Evolutionary conservation across 176 grass and related monocot species (phyloP), one percentile per base, ranked within the genome.

Genomic region (Luzula sylvatica): DNA sequence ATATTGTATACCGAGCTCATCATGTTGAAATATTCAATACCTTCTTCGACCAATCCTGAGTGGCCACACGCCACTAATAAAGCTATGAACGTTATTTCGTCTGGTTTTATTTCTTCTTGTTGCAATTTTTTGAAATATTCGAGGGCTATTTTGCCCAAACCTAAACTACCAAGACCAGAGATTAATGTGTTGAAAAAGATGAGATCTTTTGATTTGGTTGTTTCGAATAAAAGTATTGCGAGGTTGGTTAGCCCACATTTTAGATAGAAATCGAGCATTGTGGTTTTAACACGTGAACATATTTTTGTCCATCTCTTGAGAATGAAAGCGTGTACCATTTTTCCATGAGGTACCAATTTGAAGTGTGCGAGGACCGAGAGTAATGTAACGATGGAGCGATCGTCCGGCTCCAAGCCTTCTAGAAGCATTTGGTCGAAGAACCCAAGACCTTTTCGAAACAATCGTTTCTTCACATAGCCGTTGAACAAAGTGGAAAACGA

Each of bases 401-500:
- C 29, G 56, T 78, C 52, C 26, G 75, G 67, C n/a, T 50, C 51
- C 23, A 78, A 23, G 16, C 58, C 51, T 3, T 50, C 29, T 24
- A 65, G 39, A 29, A 57, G 41, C 67, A 78, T 78, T 51, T 66
- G 58, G 50, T 45, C 17, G 29, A 78, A 78, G 23, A 71, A 52
- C 6, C 11, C 0, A 49, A 71, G 45, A 16, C 58, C 56, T 14
- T 65, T 78, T 11, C 51, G 27, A 71, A 71, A 71, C 67, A 41
- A 63, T 28, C 15, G 27, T 46, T 66, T 71, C 20, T 58, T 46
- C 21, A 71, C 50, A 58, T 71, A 78, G 15, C 75, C 75, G 52
- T 71, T 78, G 7, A 78, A 42, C 20, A 78, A 50, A 38, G 58
- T 71, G 32, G 52, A 71, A 57, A 66, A 66, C 17, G 75, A 78